Evolutionary conservation across 805 yeast genomes (phyloP), one percentile per base, ranked within the genome.

Genomic region (Hanseniaspora mollemarum): DNA sequence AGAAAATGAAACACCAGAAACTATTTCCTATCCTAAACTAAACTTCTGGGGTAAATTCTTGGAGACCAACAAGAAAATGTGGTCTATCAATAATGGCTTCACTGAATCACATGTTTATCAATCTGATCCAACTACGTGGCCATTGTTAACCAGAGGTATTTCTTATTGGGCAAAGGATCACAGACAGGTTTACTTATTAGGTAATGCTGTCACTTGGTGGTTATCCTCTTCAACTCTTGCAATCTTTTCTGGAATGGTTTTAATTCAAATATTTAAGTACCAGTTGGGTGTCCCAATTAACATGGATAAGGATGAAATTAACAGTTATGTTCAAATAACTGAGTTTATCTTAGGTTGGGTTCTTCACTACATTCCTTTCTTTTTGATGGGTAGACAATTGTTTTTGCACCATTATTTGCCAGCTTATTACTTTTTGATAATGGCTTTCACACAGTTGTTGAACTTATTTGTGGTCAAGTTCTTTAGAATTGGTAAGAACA

Each of bases 331-430:
- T 49, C 83, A 81, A 59, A 73, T 74, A 26, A 67, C 80, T 52
- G 76, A 76, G 29, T 84, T 77, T 63, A 60, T 79, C 37, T 60
- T 76, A 8, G 95, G 94, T 40, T 86, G 87, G 84, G 68, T 63
- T 9, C 54, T 81, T 35, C 94, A 86, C 65, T 81, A 76, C 62
- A 62, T 72, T 50, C 94, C 94, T 57, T 83, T 85, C 49, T 81
- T 76, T 67, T 69, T 88, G 53, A 88, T 88, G 97, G 87, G 80
- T 22, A 80, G 97, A 69, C 96, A 88, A 69, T 67, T 88, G 67
- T 88, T 90, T 71, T 71, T 88, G 63, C 97, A 88, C 66, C 97
- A 88, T 67, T 90, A 90, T 66, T 69, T 92, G 57, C 96, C 96
- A 52, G 86, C 97, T 1, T 75, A 86, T 49, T 92, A 87, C 69